Conservation (phyloP, 345 rosid genomes). For the Moringa oleifera region DNA sequence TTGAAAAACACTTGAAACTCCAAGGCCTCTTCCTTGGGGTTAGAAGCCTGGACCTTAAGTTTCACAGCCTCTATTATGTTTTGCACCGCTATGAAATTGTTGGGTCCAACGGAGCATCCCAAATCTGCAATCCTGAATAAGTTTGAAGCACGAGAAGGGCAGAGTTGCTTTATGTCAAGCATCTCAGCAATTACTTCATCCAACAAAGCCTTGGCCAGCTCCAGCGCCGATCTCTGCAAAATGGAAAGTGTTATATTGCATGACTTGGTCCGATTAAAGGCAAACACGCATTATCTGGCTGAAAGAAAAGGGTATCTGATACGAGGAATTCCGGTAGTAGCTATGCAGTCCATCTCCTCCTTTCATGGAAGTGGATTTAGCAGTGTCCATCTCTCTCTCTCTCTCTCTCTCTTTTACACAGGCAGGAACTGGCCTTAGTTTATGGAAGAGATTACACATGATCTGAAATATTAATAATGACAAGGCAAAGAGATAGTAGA, state of each 20-base stretch:
- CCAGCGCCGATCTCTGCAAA: constrained; percentile 12
- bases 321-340: no score
- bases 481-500: no score
- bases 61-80: constrained; percentile 14
- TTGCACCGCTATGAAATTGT: constrained; percentile 19
- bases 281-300: no score
- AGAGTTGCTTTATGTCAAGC: neutral
- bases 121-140: constrained; percentile 14
- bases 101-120: constrained; percentile 24
- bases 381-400: no score
- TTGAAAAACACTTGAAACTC: constrained; percentile 52
- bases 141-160: neutral
- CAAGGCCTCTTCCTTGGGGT: neutral
- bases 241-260: no score
- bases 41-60: constrained; percentile 1
- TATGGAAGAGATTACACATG: no score
- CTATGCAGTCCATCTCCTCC: constrained; percentile 28
- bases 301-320: no score
- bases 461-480: no score
- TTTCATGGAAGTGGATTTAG: neutral
- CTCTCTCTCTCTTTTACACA: no score
- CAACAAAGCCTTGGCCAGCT: constrained; percentile 14
- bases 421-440: no score
- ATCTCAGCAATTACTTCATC: constrained; percentile 5
- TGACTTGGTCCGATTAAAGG: no score